phyloP scores from a whole-genome alignment of 345 rosid species.

The Dipteronia dyeriana region DNA sequence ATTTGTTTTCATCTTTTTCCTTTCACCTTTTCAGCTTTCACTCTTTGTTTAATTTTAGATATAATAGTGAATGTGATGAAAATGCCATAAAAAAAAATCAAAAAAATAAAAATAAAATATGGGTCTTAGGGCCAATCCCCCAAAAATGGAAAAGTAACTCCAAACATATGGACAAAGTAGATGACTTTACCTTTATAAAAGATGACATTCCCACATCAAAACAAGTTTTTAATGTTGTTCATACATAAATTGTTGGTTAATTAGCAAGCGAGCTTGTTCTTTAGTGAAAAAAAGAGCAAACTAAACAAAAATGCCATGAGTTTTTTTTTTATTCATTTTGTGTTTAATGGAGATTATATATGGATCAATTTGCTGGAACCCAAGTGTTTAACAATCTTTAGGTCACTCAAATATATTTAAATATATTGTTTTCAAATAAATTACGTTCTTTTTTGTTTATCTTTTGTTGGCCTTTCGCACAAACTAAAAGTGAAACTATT shows the following conservation, averaged over 20 bases:
- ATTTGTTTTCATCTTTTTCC: not conserved
- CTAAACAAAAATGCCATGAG: not conserved
- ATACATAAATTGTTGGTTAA: not conserved
- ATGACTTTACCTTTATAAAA: constrained; percentile 26
- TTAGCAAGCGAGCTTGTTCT: not conserved
- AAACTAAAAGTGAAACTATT: no score
- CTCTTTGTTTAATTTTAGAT: not conserved
- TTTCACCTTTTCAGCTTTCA: not conserved
- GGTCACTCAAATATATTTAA: not conserved
- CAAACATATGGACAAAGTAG: constrained; percentile 16
- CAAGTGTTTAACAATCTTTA: not conserved
- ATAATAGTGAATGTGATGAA: constrained; percentile 11
- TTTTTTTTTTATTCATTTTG: no score
- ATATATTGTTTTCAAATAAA: not conserved
- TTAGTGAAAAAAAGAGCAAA: not conserved
- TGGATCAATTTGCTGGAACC: not conserved
- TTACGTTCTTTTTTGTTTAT: no score
- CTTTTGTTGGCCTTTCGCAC: no score
- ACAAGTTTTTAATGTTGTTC: not conserved
- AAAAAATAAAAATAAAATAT: not conserved
- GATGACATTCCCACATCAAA: not conserved
- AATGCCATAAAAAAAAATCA: not conserved
- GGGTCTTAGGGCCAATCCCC: not conserved
- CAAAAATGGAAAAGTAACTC: not conserved
- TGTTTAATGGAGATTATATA: constrained; percentile 2